phyloP scores from a whole-genome alignment of 192 early-diverging fungal species.

The Pecoramyces ruminantium region DNA sequence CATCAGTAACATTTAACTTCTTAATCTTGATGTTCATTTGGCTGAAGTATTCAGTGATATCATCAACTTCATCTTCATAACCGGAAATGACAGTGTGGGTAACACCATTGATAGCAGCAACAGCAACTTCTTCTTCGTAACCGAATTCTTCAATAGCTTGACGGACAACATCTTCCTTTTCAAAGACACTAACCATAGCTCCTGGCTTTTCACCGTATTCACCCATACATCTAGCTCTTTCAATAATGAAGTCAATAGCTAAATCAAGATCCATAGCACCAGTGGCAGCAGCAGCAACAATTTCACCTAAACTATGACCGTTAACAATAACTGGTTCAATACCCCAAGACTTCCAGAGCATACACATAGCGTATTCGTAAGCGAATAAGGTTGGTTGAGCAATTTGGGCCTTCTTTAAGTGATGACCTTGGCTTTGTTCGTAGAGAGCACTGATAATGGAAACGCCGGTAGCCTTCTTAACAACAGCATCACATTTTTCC shows the following conservation, averaged over 20 bases:
- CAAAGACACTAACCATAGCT: constrained; percentile 10
- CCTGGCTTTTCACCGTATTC: constrained; percentile 7
- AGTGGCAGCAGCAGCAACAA: constrained; percentile 10
- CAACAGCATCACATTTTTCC: neutral
- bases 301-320: constrained; percentile 14
- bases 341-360: constrained; percentile 10
- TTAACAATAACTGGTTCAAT: constrained; percentile 4
- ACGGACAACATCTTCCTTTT: neutral
- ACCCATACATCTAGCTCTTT: constrained; percentile 8
- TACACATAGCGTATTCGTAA: constrained; percentile 6
- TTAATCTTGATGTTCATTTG: constrained; percentile 5
- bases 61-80: constrained; percentile 4
- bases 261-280: constrained; percentile 4
- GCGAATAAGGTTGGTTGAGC: neutral
- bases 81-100: constrained; percentile 11
- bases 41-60: constrained; percentile 5
- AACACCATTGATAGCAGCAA: constrained; percentile 13
- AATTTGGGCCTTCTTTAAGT: neutral
- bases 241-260: constrained; percentile 12
- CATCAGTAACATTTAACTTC: constrained; percentile 9
- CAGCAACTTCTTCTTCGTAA: constrained; percentile 1
- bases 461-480: neutral
- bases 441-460: neutral
- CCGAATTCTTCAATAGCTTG: neutral
- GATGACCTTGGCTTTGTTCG: neutral